These are phyloP conservation scores for Striga hermonthica DNA, from an alignment of 305 asterid genomes.

Conservation along the genomic window DNA sequence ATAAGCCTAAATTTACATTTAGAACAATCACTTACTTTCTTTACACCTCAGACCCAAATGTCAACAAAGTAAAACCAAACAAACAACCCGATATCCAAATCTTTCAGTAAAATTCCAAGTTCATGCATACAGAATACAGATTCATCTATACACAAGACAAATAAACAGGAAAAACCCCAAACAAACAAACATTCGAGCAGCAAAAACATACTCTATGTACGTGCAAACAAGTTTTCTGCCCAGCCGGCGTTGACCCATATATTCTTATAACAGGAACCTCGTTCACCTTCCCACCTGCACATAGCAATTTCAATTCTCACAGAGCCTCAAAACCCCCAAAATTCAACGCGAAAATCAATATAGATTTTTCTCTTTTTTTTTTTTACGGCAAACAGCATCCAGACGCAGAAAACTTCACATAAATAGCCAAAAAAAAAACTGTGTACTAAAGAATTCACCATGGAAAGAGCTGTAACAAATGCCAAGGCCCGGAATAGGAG, in stretches of 20 bases:
- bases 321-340: conserved; percentile 23
- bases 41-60: too few species aligned
- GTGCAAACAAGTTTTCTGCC: conserved; percentile 96
- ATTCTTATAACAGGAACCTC: conserved; percentile 91
- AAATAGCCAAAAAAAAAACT: not conserved
- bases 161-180: not conserved
- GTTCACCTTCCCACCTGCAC: conserved; percentile 85
- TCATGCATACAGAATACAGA: not conserved
- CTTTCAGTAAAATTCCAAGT: not conserved
- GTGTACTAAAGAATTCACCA: conserved; percentile 37
- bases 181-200: conserved; percentile 9
- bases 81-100: not conserved
- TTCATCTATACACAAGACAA: not conserved
- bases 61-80: not conserved
- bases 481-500: conserved; percentile 72
- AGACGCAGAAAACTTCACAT: not conserved
- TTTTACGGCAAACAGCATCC: not conserved
- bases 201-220: conserved; percentile 64
- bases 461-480: conserved; percentile 68
- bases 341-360: conserved; percentile 1
- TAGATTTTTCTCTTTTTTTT: not conserved
- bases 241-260: conserved; percentile 92
- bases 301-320: conserved; percentile 3
- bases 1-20: too few species aligned
- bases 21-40: too few species aligned